Percentiles rank a stretch among this genome's conserved stretches.
Evolutionary conservation across 257 asterid species (phyloP).

Genomic region (Solanum raphanifolium): DNA sequence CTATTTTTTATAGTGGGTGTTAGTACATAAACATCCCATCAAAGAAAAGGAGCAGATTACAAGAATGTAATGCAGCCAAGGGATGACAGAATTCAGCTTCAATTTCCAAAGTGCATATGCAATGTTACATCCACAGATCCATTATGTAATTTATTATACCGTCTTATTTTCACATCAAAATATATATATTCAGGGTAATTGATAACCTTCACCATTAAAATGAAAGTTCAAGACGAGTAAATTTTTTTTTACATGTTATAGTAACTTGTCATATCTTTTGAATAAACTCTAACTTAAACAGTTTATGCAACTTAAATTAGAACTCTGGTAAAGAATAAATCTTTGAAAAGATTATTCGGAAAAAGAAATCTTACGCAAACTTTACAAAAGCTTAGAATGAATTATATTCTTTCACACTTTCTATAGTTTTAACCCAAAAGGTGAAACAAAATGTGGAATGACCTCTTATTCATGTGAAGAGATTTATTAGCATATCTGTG

Average conservation of each 20-base stretch:
- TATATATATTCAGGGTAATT: neutral
- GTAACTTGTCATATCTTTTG: neutral
- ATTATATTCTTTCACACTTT: neutral
- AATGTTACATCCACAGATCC: neutral
- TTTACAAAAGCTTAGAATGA: neutral
- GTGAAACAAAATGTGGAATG: neutral
- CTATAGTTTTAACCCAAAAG: neutral
- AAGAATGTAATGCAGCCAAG: neutral
- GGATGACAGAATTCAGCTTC: neutral
- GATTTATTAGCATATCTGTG: neutral
- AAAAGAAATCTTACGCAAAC: neutral
- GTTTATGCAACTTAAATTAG: neutral
- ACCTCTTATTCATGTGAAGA: neutral
- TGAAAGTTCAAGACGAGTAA: no score
- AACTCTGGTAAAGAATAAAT: neutral
- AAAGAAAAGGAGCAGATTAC: neutral
- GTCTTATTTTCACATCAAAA: neutral
- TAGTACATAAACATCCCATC: neutral
- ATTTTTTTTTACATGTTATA: no score
- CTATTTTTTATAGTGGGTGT: neutral
- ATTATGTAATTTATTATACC: neutral
- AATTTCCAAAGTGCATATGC: conserved; percentile 1
- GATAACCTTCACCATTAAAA: neutral
- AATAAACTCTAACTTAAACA: no score
- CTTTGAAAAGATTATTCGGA: conserved; percentile 2